These are phyloP conservation scores for Leucocoprinus sp. DNA, from an alignment of 768 basidiomycete genomes.

Conservation along the genomic window DNA sequence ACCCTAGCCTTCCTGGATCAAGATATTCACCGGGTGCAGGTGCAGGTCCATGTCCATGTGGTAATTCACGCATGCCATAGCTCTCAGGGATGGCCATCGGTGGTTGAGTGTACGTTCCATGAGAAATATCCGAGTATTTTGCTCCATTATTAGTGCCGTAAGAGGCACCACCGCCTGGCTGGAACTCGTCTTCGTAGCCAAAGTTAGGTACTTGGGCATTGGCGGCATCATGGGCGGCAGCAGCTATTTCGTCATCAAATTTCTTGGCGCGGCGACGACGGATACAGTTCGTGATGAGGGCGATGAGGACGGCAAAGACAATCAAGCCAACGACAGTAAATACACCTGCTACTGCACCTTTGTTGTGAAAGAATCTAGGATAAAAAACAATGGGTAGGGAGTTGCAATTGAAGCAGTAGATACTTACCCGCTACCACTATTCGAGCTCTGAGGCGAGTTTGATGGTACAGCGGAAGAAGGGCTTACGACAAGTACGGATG, in stretches of 20 bases:
- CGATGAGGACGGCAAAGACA: conserved; percentile 40
- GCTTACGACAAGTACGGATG: conserved; percentile 9
- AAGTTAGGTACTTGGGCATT: conserved; percentile 39
- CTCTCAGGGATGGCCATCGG: conserved; percentile 32
- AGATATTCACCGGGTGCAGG: conserved; percentile 25
- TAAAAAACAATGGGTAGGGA: conserved; percentile 2
- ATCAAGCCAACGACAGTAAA: conserved; percentile 68
- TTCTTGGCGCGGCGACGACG: conserved; percentile 56
- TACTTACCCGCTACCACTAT: conserved; percentile 1
- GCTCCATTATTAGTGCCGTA: conserved; percentile 14
- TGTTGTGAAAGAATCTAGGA: conserved; percentile 63
- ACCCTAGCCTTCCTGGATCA: conserved; percentile 17
- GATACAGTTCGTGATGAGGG: conserved; percentile 39
- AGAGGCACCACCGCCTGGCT: conserved; percentile 19
- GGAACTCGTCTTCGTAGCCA: conserved; percentile 42
- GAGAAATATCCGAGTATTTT: conserved; percentile 39
- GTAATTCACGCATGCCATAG: conserved; percentile 45
- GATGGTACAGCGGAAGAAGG: neutral
- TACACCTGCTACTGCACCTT: conserved; percentile 60
- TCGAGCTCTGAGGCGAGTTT: neutral
- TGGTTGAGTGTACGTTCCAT: conserved; percentile 50
- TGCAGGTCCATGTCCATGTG: conserved; percentile 6
- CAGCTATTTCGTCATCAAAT: conserved; percentile 68
- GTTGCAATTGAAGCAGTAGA: conserved; percentile 6
- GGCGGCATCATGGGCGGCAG: conserved; percentile 60